Conservation (phyloP, 2,329 filamentous ascomycete genomes). For the Spiromastix sp. region DNA sequence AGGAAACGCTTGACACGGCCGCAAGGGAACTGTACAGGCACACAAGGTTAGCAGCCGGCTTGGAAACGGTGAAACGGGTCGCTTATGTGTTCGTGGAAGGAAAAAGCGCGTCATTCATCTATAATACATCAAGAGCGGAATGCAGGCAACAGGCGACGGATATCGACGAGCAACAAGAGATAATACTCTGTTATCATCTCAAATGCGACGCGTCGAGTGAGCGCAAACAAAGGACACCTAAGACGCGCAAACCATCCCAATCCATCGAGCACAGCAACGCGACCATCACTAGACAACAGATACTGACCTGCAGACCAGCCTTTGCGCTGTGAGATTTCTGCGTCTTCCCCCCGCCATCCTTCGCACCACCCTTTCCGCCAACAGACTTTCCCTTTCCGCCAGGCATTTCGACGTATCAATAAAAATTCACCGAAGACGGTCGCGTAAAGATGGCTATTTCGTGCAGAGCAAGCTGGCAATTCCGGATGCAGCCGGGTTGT, state of each 20-base stretch:
- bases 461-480: slow-evolving; percentile 15
- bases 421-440: not conserved
- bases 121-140: no score
- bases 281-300: slow-evolving; percentile 4
- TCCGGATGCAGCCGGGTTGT: slow-evolving; percentile 27
- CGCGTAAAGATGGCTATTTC: slow-evolving; percentile 15
- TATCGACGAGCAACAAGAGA: no score
- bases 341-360: slow-evolving; percentile 73
- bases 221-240: no score
- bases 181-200: no score
- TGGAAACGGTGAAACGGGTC: no score
- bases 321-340: slow-evolving; percentile 91
- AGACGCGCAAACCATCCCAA: no score
- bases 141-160: no score
- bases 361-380: slow-evolving; percentile 84
- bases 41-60: slow-evolving; percentile 20
- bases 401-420: slow-evolving; percentile 44
- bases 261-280: no score
- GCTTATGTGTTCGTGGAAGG: no score
- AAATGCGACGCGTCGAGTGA: no score
- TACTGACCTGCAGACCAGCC: slow-evolving; percentile 84
- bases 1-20: slow-evolving; percentile 99
- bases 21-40: slow-evolving; percentile 70
- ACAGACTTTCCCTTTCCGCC: slow-evolving; percentile 91
- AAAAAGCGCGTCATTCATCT: no score